Conservation (phyloP, 2,329 filamentous ascomycete species). For the Ustulina deusta region DNA sequence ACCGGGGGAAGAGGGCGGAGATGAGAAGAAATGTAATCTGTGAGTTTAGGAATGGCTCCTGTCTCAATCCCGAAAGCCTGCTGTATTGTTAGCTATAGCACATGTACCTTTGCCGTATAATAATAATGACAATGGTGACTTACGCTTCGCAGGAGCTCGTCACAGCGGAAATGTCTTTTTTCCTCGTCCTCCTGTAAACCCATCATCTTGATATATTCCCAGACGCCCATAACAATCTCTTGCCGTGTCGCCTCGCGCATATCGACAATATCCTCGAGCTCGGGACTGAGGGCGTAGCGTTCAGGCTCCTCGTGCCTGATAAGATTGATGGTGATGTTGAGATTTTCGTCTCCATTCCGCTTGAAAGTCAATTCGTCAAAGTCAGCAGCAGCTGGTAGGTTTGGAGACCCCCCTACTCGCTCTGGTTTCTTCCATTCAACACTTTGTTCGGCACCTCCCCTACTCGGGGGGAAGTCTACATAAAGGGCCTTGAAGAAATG, state of each 20-base stretch:
- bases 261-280: constrained; percentile 86
- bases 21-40: constrained; percentile 82
- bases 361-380: constrained; percentile 95
- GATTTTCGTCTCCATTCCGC: constrained; percentile 89
- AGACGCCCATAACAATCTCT: constrained; percentile 89
- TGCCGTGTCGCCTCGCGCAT: constrained; percentile 87
- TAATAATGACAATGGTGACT: constrained; percentile 47
- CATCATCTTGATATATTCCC: constrained; percentile 92
- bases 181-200: constrained; percentile 94
- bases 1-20: constrained; percentile 84
- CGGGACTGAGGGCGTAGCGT: constrained; percentile 81
- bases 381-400: constrained; percentile 74
- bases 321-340: constrained; percentile 90
- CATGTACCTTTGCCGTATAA: background rate
- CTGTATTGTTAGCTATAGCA: constrained; percentile 44
- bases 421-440: constrained; percentile 91
- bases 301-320: constrained; percentile 87
- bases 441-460: constrained; percentile 65
- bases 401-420: constrained; percentile 63
- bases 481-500: constrained; percentile 86
- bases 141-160: constrained; percentile 83
- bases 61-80: constrained; percentile 78
- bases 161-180: constrained; percentile 90
- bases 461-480: constrained; percentile 77
- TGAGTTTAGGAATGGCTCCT: constrained; percentile 88